These are phyloP conservation scores for Cercospora sojina DNA, from an alignment of 2,329 filamentous ascomycete species.

Conservation along the genomic window DNA sequence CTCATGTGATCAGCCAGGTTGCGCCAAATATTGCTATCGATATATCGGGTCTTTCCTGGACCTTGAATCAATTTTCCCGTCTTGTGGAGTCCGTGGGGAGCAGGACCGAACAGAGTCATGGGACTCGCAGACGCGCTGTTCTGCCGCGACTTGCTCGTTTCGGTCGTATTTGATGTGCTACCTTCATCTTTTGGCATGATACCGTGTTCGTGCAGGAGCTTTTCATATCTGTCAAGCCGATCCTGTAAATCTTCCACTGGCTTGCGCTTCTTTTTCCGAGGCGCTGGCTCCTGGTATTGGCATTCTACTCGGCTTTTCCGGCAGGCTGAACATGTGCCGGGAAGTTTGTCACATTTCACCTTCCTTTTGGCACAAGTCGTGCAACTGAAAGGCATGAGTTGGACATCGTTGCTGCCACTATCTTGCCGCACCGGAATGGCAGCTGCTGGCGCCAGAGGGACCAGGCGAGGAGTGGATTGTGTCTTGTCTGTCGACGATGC, in stretches of 20 bases:
- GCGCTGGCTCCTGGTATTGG: conserved; percentile 43
- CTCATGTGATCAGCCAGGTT: conserved; percentile 33
- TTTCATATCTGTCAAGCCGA: conserved; percentile 44
- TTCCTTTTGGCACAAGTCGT: conserved; percentile 41
- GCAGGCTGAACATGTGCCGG: conserved; percentile 38
- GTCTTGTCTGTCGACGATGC: not conserved
- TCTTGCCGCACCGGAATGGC: conserved; percentile 8
- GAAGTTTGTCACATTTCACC: conserved; percentile 40
- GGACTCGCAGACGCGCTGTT: not conserved
- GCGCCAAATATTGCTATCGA: conserved; percentile 41
- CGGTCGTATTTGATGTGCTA: not conserved
- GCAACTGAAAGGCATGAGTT: conserved; percentile 35
- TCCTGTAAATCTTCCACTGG: conserved; percentile 38
- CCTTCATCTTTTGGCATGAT: conserved; percentile 30
- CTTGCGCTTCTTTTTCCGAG: conserved; percentile 43
- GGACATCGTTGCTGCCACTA: conserved; percentile 10
- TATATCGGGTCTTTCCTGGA: conserved; percentile 45
- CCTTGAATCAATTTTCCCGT: conserved; percentile 28
- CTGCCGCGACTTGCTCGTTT: not conserved
- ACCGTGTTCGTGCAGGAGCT: conserved; percentile 40
- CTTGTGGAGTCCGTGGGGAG: not conserved
- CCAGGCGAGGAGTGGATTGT: conserved; percentile 9
- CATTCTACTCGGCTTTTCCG: conserved; percentile 41
- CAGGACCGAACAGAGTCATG: not conserved
- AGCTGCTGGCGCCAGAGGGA: conserved; percentile 25